Evolutionary conservation across 140 eudicot species (phyloP).

Genomic region (Ambrosia hybrid): DNA sequence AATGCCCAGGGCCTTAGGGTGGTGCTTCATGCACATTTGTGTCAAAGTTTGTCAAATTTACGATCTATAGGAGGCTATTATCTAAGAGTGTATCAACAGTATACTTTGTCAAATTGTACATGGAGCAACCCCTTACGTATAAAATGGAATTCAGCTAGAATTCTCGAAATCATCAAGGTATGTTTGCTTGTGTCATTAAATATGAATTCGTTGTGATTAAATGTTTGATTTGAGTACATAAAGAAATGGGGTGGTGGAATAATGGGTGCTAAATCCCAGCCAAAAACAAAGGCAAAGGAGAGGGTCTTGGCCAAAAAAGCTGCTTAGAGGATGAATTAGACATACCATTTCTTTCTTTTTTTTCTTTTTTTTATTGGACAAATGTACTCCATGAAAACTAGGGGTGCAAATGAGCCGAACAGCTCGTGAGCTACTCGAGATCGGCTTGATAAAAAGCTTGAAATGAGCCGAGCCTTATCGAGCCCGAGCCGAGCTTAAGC

Average conservation of each 20-base stretch:
- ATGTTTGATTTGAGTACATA: slow-evolving; percentile 32
- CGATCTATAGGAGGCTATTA: too few relatives aligned
- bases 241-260: slow-evolving; percentile 80
- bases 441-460: too few relatives aligned
- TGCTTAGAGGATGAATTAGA: slow-evolving; percentile 68
- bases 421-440: too few relatives aligned
- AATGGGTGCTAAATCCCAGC: slow-evolving; percentile 74
- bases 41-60: too few relatives aligned
- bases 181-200: slow-evolving; percentile 11
- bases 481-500: too few relatives aligned
- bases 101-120: slow-evolving; percentile 49
- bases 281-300: slow-evolving; percentile 65
- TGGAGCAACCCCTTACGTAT: slow-evolving; percentile 61
- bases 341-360: neutral
- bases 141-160: slow-evolving; percentile 66
- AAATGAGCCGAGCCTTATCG: too few relatives aligned
- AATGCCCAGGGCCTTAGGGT: too few relatives aligned
- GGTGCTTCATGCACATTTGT: too few relatives aligned
- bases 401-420: too few relatives aligned
- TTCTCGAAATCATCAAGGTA: slow-evolving; percentile 69
- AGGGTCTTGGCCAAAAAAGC: slow-evolving; percentile 68
- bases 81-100: too few relatives aligned
- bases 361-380: too few relatives aligned
- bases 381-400: too few relatives aligned
- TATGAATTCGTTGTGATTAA: neutral